Percentiles rank a stretch among this genome's conserved stretches.
phyloP scores from a whole-genome alignment of 2,329 filamentous ascomycete genomes.

The Colletotrichum sidae region DNA sequence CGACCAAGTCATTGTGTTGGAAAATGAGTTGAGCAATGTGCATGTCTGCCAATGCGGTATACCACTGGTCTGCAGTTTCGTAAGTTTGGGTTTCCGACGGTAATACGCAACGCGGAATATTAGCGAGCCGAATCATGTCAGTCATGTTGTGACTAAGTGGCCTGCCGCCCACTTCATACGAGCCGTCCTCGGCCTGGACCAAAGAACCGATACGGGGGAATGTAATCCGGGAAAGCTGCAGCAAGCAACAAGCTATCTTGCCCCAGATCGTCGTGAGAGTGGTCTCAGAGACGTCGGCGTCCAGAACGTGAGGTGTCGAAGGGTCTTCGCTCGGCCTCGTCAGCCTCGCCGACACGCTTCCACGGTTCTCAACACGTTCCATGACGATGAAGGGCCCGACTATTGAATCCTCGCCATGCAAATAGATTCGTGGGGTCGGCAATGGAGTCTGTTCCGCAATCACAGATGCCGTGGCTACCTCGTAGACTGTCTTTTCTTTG shows the following conservation, averaged over 20 bases:
- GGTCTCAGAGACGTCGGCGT: conserved; percentile 42
- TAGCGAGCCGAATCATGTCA: conserved; percentile 46
- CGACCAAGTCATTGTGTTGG: conserved; percentile 50
- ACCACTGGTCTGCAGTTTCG: conserved; percentile 49
- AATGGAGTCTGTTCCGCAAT: conserved; percentile 26
- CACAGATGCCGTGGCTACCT: conserved; percentile 32
- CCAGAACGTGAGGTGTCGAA: neutral
- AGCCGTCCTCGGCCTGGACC: conserved; percentile 40
- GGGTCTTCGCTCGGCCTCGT: neutral
- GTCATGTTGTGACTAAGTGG: conserved; percentile 57
- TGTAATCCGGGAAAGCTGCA: conserved; percentile 49
- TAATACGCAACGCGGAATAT: conserved; percentile 41
- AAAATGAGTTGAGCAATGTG: conserved; percentile 50
- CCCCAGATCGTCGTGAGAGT: conserved; percentile 47
- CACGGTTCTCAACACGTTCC: conserved; percentile 41
- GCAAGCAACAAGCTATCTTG: conserved; percentile 51
- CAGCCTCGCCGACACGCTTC: conserved; percentile 40
- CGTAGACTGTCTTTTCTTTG: conserved; percentile 34
- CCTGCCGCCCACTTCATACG: conserved; percentile 45
- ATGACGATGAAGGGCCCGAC: conserved; percentile 46
- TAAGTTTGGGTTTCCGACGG: conserved; percentile 41
- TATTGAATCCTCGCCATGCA: conserved; percentile 39
- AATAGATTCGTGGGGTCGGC: conserved; percentile 13
- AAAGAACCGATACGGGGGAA: conserved; percentile 55
- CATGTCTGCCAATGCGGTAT: conserved; percentile 49